Base-by-base conservation (phyloP, 352 stramenopile genomes). In the Hyaloperonospora brassicae region DNA sequence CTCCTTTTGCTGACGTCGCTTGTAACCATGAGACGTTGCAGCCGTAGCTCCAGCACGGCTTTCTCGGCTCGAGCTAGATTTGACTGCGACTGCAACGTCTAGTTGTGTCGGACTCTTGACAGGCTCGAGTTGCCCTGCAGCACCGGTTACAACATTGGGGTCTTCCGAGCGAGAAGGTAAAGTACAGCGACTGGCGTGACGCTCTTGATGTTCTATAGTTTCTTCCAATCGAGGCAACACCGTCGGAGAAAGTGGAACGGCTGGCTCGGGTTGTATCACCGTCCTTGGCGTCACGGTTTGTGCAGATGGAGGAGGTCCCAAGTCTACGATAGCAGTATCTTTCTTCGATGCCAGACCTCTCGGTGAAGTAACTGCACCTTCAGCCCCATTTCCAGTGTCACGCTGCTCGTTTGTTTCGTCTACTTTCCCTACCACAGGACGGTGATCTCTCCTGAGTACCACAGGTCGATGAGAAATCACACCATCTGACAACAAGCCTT, bases 401-500 rank as follows among this genome's bases (percentile, higher is more conserved):
- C 41, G 41, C 2, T 34, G 23, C 9, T 57, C 46, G n/a, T 42
- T 40, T 13, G 43, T n/a, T 17, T 9, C 42, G 13, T 50, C 30
- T 57, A 35, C 21, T 56, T 44, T 14, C 23, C 55, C 31, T 38
- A 40, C 31, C 41, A 14, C 0, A 24, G 13, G 4, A 12, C 1
- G 7, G n/a, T 35, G 6, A 27, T 38, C 36, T 24, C 13, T 6
- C 12, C 24, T 30, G 12, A 34, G 47, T 11, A 23, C 17, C 4
- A 35, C 44, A 14, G 41, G 48, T 17, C 23, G 49, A n/a, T 52
- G 48, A 52, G 62, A 57, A 7, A 30, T 27, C 23, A 59, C 39
- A 43, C 59, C 52, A 38, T 62, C 58, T 10, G 52, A 55, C 17
- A 47, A 1, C 22, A 57, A 55, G 5, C 51, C 64, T 25, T 72